Percentiles rank a stretch among this genome's conserved stretches.
phyloP scores from a whole-genome alignment of 805 yeast species.

The Cyberlindnera nakhonratchasimensis region DNA sequence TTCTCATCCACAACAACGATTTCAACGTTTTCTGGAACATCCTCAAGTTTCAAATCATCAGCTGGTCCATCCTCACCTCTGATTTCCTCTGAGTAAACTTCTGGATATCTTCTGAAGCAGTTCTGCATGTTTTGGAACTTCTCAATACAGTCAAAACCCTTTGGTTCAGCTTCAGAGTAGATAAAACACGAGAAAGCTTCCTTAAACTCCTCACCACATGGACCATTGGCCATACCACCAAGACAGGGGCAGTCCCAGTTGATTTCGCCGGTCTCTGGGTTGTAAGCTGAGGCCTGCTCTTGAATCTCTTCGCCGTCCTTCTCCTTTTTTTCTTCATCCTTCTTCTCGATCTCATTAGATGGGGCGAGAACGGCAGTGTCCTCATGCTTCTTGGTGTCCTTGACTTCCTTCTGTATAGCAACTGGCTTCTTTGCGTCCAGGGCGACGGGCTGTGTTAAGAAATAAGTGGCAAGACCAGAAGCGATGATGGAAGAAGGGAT shows the following conservation, averaged over 20 bases:
- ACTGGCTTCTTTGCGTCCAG: conserved; percentile 17
- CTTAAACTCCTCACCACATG: conserved; percentile 95
- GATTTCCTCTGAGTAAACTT: conserved; percentile 87
- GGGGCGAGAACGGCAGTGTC: conserved; percentile 8
- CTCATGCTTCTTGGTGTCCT: conserved; percentile 1
- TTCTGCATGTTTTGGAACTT: conserved; percentile 89
- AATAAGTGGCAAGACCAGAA: conserved; percentile 19
- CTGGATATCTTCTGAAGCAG: conserved; percentile 92
- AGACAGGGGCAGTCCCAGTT: conserved; percentile 99
- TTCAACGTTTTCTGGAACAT: conserved; percentile 12
- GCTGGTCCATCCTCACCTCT: conserved; percentile 64
- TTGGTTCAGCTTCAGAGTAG: conserved; percentile 90
- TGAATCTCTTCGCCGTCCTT: conserved; percentile 34
- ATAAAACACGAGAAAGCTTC: conserved; percentile 94
- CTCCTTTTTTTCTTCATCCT: conserved; percentile 17
- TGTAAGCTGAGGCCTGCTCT: conserved; percentile 65
- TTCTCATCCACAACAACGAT: conserved; percentile 1
- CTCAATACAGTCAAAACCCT: conserved; percentile 92
- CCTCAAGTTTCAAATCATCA: conserved; percentile 17
- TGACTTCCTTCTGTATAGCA: neutral
- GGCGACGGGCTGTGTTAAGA: conserved; percentile 18
- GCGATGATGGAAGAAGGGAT: conserved; percentile 18
- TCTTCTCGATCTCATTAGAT: neutral
- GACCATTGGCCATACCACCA: conserved; percentile 99
- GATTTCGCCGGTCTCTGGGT: conserved; percentile 97